A percentile compares a stretch with the other conserved stretches of the same genome.
phyloP scores from a whole-genome alignment of 2,329 filamentous ascomycete genomes.

The Cladophialophora bantiana region DNA sequence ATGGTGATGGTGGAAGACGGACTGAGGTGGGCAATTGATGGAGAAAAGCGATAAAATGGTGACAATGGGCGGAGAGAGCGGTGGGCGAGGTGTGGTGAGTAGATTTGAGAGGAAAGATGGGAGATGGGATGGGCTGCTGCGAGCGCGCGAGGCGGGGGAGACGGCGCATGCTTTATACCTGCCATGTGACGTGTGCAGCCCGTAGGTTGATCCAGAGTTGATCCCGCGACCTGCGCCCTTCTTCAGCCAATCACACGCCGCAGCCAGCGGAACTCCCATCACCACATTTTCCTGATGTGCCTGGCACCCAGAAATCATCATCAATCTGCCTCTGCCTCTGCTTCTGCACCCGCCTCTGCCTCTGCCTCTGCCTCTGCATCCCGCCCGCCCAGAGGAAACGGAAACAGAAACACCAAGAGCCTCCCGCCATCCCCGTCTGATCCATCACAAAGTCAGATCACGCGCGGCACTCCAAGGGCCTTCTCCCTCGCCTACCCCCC shows the following conservation, averaged over 20 bases:
- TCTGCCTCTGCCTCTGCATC: neutral
- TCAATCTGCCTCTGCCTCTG: neutral
- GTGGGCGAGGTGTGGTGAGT: conserved; percentile 20
- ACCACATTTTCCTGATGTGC: no score
- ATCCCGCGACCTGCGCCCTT: conserved; percentile 26
- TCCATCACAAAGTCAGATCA: conserved; percentile 23
- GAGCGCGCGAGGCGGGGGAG: conserved; percentile 47
- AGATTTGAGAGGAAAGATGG: conserved; percentile 25
- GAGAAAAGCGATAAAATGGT: conserved; percentile 25
- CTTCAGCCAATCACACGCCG: conserved; percentile 32
- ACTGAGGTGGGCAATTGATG: conserved; percentile 30
- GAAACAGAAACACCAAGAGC: conserved; percentile 3
- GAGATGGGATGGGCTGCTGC: conserved; percentile 43
- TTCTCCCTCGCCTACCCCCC: neutral
- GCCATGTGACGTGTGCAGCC: conserved; percentile 33
- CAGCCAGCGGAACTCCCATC: conserved; percentile 7
- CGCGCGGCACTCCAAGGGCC: conserved; percentile 12
- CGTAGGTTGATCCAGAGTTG: conserved; percentile 17
- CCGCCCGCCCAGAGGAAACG: neutral
- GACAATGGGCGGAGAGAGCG: conserved; percentile 33
- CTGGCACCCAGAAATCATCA: neutral
- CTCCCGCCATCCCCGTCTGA: neutral
- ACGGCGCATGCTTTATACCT: conserved; percentile 44
- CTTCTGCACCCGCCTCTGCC: neutral
- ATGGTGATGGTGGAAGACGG: conserved; percentile 53